Base-by-base conservation (phyloP, 805 yeast genomes). In the Teunomyces cretensis region DNA sequence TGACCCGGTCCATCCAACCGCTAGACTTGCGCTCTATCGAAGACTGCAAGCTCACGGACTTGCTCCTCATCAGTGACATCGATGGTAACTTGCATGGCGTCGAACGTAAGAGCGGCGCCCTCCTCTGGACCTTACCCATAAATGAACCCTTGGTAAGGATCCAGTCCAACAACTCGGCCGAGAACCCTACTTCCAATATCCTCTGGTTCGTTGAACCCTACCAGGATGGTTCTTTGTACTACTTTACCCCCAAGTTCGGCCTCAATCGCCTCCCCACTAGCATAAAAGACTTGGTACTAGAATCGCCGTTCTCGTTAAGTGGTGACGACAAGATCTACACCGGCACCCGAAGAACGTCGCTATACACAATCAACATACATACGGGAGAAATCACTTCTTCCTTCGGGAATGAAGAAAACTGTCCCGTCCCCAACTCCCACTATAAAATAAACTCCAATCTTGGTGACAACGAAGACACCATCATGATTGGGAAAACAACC, bases 151-250 rank as follows among this genome's bases (percentile, higher is more conserved):
- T 86, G 43, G 88, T 86, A 9, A 64, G 67, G 26, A 74, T 72
- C 5, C 64, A 54, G 48, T 52, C 67, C 13, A 63, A 64, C 44
- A 50, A 41, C 19, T 43, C 55, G 6, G 35, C 39, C 32, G 47
- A 60, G 46, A 54, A 43, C 30, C 24, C 57, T 9, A 54, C 49
- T 7, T 49, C 65, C 5, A 68, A 68, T 49, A 60, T 67, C 42
- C 78, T 84, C 0, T 87, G 97, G 92, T 83, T 92, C 42, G 92
- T 94, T 1, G 99, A 94, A 54, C 98, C 98, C 0, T 79, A 76
- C 51, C 84, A 83, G 4, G 96, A 87, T 46, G 99, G 99, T 1
- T 71, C 84, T 0, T 70, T 94, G 3, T 91, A 84, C 62, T 88
- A 83, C 59, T 92, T 92, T 64, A 83, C 87, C 12, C 81, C 83